Evolutionary conservation across 257 asterid species (phyloP), one percentile per base, ranked within the genome.

Genomic region (Forsythia viridissima): DNA sequence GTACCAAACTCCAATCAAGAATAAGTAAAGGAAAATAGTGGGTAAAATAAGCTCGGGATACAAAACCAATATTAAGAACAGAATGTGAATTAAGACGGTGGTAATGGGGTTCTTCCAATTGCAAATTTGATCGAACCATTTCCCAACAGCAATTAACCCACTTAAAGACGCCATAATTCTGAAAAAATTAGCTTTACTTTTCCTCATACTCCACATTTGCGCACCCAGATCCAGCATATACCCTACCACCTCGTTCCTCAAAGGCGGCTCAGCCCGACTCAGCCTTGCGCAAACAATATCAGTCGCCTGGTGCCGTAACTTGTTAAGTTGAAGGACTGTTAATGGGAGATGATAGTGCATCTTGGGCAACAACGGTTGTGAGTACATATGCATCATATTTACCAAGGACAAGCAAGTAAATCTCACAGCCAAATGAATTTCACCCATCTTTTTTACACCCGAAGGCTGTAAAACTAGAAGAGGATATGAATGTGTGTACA

Each of bases 51-150:
- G 51, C 61, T 44, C 72, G 12, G 79, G 79, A 44, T 59, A 75
- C 59, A 65, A 75, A 39, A 75, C 79, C 72, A 75, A 8, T 21
- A 75, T n/a, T 34, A 75, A 44, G 59, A 75, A 75, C 55, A 75
- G 40, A 15, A 72, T 72, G 63, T 63, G 79, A 39, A 75, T 34
- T 48, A 75, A 9, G n/a, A 75, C 72, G 5, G 79, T 75, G 20
- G 71, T 65, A 21, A 75, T 40, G 18, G 79, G 79, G 70, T 43
- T 75, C 71, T 61, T 75, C 79, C 72, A 75, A 18, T 65, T 36
- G 79, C 79, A 75, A 61, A 75, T 63, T 38, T 63, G 72, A 41
- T 75, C 79, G 9, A 75, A 75, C 70, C 79, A 74, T 74, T 74
- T 74, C 70, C 70, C 68, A 55, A 57, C 52, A 15, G 67, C 68